phyloP scores from a whole-genome alignment of 768 basidiomycete species.

The Sarcodon aspratus region DNA sequence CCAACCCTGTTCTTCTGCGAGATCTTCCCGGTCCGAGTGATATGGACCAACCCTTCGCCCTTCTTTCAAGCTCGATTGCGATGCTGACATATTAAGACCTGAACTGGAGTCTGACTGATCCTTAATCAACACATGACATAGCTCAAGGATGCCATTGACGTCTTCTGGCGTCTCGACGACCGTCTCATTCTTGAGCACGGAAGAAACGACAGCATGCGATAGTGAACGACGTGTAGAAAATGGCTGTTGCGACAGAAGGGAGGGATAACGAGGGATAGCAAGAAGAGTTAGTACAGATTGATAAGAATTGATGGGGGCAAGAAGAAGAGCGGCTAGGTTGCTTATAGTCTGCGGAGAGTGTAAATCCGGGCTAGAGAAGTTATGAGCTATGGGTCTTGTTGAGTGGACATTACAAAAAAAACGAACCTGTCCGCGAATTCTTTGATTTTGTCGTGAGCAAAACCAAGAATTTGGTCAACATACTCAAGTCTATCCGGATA shows the following conservation, averaged over 20 bases:
- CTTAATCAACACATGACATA: constrained; percentile 87
- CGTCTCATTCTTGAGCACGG: constrained; percentile 94
- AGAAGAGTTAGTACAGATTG: constrained; percentile 95
- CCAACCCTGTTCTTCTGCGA: constrained; percentile 99
- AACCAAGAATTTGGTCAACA: constrained; percentile 89
- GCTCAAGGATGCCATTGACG: constrained; percentile 84
- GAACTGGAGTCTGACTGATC: constrained; percentile 55
- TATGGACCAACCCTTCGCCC: constrained; percentile 44
- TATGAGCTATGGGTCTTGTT: constrained; percentile 3
- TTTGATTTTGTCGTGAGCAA: constrained; percentile 76
- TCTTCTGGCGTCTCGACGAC: constrained; percentile 90
- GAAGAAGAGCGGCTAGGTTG: constrained; percentile 85
- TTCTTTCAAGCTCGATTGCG: constrained; percentile 26
- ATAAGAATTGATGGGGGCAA: constrained; percentile 94
- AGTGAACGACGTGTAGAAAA: constrained; percentile 87
- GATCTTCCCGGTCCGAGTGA: constrained; percentile 69
- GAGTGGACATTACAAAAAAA: neutral
- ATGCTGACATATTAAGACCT: constrained; percentile 17
- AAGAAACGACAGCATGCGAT: constrained; percentile 89
- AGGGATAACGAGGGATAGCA: constrained; percentile 82
- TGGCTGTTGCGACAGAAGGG: constrained; percentile 75
- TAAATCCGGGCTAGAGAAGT: constrained; percentile 59
- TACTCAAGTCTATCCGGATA: constrained; percentile 97
- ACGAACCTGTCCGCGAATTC: constrained; percentile 72
- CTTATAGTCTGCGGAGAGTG: constrained; percentile 78